phyloP scores from a whole-genome alignment of 371 early-diverging fungal species.

The Actinomortierella wolfii region DNA sequence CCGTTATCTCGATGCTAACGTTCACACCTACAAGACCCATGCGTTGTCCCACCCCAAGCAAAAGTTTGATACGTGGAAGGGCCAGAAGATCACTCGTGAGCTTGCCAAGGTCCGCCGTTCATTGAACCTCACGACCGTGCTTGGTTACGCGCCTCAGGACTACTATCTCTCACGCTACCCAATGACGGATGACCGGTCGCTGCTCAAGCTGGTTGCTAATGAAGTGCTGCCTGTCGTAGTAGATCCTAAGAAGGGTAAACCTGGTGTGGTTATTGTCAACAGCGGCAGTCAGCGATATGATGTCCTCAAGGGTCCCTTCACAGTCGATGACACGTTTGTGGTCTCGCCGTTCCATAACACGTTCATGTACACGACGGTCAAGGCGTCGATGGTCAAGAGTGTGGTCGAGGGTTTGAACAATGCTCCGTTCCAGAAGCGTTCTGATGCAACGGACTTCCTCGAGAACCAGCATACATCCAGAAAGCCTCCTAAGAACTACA shows the following conservation, averaged over 20 bases:
- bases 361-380: slow-evolving; percentile 48
- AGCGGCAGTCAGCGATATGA: slow-evolving; percentile 57
- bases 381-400: slow-evolving; percentile 49
- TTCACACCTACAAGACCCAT: slow-evolving; percentile 61
- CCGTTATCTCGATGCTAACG: slow-evolving; percentile 65
- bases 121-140: slow-evolving; percentile 38
- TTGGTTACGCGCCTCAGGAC: slow-evolving; percentile 62
- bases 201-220: slow-evolving; percentile 50
- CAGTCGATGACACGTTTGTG: slow-evolving; percentile 54
- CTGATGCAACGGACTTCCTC: too few species aligned
- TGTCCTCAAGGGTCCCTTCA: slow-evolving; percentile 57
- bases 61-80: slow-evolving; percentile 52
- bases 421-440: slow-evolving; percentile 52
- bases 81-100: slow-evolving; percentile 49
- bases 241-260: slow-evolving; percentile 46
- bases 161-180: slow-evolving; percentile 53
- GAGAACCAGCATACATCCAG: slow-evolving; percentile 17
- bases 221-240: slow-evolving; percentile 53
- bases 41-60: slow-evolving; percentile 39
- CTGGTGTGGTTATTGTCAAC: slow-evolving; percentile 52
- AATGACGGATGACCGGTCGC: slow-evolving; percentile 45
- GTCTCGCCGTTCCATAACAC: slow-evolving; percentile 55
- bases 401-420: slow-evolving; percentile 63
- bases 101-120: slow-evolving; percentile 48
- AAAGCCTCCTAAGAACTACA: slow-evolving; percentile 50